Evolutionary conservation across 176 grass and related monocot species (phyloP), one percentile per base, ranked within the genome.

Genomic region (Oryza meyeriana): DNA sequence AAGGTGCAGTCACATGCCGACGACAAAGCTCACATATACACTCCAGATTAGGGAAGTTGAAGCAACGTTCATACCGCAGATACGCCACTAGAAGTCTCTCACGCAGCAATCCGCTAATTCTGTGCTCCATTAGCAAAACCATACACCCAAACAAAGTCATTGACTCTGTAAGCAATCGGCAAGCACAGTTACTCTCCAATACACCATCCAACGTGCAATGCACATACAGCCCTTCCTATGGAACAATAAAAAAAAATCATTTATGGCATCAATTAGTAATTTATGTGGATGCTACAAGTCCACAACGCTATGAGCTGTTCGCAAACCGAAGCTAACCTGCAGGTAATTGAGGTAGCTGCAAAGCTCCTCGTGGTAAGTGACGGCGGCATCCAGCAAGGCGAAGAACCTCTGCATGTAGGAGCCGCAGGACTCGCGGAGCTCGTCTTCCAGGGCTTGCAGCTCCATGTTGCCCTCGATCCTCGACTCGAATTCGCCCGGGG

Each of bases 161-260:
- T 1, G 87, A 92, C 42, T 90, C 93, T 24, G 83, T 88, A 44
- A 95, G 75, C 70, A 95, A 55, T 61, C 88, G 90, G 42, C 75
- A 88, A 10, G 61, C 82, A 0, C 35, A 14, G 28, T 88, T 85
- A 77, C 76, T 88, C 76, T 87, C 87, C 41, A 95, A 30, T 28
- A 90, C 88, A 68, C 80, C 80, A 88, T 95, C 93, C 38, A 90
- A 71, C 67, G 93, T 86, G 89, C 68, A 95, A 12, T 90, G 87
- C 38, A 71, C 48, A 75, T 84, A 88, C 25, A 87, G 41, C 41
- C 93, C 93, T 88, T 95, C 93, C 90, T 95, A 69, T 66, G 64
- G 27, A 28, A 64, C 41, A 86, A 71, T 71, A 26, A 71, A 81
- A 5, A 27, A 20, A 28, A 81, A 14, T 14, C 12, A 24, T 59